phyloP scores from a whole-genome alignment of 1,139 yeast species.

The Saccharomyces hybrid region DNA sequence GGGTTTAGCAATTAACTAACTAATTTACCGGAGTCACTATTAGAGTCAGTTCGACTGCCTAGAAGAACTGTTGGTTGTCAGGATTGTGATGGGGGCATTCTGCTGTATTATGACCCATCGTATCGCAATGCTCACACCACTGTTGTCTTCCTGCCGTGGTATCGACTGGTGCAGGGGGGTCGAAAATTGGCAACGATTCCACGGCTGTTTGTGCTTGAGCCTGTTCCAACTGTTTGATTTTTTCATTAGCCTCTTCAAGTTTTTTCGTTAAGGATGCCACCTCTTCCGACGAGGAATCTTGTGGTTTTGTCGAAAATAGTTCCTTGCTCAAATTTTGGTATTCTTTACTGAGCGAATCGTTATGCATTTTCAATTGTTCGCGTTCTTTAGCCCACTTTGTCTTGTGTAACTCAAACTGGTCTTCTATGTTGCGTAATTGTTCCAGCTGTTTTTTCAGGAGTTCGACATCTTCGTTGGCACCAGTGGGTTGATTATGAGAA shows the following conservation, averaged over 20 bases:
- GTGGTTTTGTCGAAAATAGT: neutral
- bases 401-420: slow-evolving; percentile 13
- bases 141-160: slow-evolving; percentile 65
- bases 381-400: slow-evolving; percentile 26
- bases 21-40: neutral
- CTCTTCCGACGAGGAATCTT: neutral
- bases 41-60: neutral
- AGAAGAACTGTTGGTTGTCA: slow-evolving; percentile 1
- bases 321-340: slow-evolving; percentile 19
- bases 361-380: slow-evolving; percentile 25
- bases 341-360: slow-evolving; percentile 25
- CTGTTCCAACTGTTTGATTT: slow-evolving; percentile 9
- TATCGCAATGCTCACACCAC: slow-evolving; percentile 92
- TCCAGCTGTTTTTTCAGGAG: slow-evolving; percentile 12
- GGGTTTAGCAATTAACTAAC: neutral
- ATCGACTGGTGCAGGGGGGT: slow-evolving; percentile 46
- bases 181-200: slow-evolving; percentile 46
- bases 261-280: slow-evolving; percentile 6
- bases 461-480: slow-evolving; percentile 4
- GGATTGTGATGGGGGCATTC: slow-evolving; percentile 60
- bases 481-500: slow-evolving; percentile 4
- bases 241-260: slow-evolving; percentile 9
- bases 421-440: slow-evolving; percentile 7
- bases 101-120: slow-evolving; percentile 76
- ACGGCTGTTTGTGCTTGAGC: slow-evolving; percentile 12